Evolutionary conservation across 495 filamentous ascomycete species (phyloP).

Genomic region (Penicillium dipodomyicola): DNA sequence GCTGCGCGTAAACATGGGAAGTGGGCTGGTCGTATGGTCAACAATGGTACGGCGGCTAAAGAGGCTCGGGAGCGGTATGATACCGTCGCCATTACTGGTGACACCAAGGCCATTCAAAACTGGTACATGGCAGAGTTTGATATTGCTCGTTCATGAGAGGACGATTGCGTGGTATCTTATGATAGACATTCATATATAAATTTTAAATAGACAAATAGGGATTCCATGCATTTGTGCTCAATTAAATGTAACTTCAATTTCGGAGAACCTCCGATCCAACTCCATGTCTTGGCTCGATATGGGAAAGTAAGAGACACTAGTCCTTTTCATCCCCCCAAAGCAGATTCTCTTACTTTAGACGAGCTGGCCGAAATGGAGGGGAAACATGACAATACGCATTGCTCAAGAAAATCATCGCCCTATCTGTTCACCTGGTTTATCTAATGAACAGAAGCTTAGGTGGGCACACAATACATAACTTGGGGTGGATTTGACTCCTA

Average conservation of each 20-base stretch:
- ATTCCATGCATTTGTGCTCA: neutral
- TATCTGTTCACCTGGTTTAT: neutral
- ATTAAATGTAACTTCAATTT: no score
- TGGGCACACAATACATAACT: neutral
- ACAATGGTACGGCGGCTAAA: slow-evolving; percentile 28
- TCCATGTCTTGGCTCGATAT: neutral
- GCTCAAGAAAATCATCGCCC: no score
- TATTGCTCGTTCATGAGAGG: slow-evolving; percentile 30
- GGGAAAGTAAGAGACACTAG: neutral
- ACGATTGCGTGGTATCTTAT: neutral
- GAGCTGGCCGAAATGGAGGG: no score
- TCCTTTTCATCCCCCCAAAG: neutral
- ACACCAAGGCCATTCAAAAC: slow-evolving; percentile 36
- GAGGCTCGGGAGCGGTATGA: slow-evolving; percentile 28
- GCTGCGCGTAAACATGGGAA: slow-evolving; percentile 35
- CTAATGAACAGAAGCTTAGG: neutral
- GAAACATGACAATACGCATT: no score
- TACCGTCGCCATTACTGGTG: slow-evolving; percentile 34
- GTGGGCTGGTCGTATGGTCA: slow-evolving; percentile 33
- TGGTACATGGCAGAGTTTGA: slow-evolving; percentile 38
- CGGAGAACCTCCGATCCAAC: neutral
- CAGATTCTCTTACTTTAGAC: neutral
- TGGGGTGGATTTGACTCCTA: neutral
- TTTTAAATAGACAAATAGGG: neutral
- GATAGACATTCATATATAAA: neutral